Percentiles rank a stretch among this genome's conserved stretches.
Conservation (phyloP, 257 asterid species). For the Gynochthodes officinalis region DNA sequence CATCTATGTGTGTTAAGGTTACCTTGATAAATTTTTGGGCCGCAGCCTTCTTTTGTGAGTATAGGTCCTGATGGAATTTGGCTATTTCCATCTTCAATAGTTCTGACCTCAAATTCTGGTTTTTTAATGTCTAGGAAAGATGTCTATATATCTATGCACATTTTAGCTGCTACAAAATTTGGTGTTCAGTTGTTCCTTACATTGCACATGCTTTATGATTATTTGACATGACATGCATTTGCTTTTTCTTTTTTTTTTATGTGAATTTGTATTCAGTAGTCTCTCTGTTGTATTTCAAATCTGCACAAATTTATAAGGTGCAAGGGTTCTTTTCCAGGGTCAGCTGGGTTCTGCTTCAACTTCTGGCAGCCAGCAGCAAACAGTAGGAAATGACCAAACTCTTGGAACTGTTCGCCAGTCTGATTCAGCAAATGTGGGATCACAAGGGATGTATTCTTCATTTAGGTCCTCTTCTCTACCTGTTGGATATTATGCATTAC, state of each 20-base stretch:
- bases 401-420: constrained; percentile 50
- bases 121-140: background rate
- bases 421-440: constrained; percentile 46
- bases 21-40: background rate
- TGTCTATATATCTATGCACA: background rate
- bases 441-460: constrained; percentile 46
- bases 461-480: constrained; percentile 59
- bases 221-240: too few species aligned
- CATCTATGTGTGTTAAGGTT: background rate
- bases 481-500: constrained; percentile 66
- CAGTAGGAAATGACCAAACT: constrained; percentile 50
- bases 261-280: background rate
- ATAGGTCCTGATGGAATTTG: too few species aligned
- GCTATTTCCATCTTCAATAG: background rate
- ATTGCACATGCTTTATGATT: background rate
- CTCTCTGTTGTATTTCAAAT: background rate
- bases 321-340: constrained; percentile 47
- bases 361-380: constrained; percentile 61
- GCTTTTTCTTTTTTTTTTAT: background rate
- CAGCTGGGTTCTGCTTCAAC: constrained; percentile 74
- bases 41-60: too few species aligned
- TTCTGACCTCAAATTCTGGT: background rate
- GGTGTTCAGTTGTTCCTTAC: background rate
- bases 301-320: background rate
- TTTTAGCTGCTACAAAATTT: background rate